These are phyloP conservation scores for Trypanosoma boissoni DNA, from an alignment of 208 protist genomes.

Conservation along the genomic window DNA sequence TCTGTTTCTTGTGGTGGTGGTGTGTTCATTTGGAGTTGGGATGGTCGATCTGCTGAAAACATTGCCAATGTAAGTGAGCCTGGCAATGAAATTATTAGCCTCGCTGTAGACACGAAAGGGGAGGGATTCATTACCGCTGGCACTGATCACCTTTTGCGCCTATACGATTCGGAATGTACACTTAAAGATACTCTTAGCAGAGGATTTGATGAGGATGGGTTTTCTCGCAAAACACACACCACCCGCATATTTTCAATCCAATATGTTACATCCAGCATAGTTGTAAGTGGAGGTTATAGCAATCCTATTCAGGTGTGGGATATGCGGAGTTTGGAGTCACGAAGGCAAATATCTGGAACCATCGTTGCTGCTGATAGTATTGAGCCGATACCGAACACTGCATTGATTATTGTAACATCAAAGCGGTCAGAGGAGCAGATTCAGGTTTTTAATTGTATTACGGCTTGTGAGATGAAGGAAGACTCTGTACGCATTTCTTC, in stretches of 20 bases:
- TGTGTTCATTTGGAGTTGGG: slow-evolving; percentile 64
- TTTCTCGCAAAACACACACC: slow-evolving; percentile 46
- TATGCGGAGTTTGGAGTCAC: slow-evolving; percentile 44
- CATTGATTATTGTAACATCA: slow-evolving; percentile 57
- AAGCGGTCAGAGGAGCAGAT: slow-evolving; percentile 39
- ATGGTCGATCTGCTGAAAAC: slow-evolving; percentile 28
- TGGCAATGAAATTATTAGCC: slow-evolving; percentile 63
- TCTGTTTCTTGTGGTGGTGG: slow-evolving; percentile 52
- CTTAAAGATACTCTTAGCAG: slow-evolving; percentile 34
- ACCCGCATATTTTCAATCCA: slow-evolving; percentile 82
- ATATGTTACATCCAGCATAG: slow-evolving; percentile 42
- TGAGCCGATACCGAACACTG: slow-evolving; percentile 49
- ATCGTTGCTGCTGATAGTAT: slow-evolving; percentile 71
- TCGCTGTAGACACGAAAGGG: slow-evolving; percentile 61
- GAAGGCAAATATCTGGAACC: slow-evolving; percentile 47
- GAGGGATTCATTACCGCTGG: slow-evolving; percentile 69
- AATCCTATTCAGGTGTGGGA: slow-evolving; percentile 90
- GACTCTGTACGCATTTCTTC: slow-evolving; percentile 32
- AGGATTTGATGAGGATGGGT: slow-evolving; percentile 37
- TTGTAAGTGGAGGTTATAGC: slow-evolving; percentile 83
- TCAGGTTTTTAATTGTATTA: slow-evolving; percentile 65
- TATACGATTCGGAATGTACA: slow-evolving; percentile 56
- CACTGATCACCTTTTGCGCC: slow-evolving; percentile 74
- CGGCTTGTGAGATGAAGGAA: slow-evolving; percentile 26
- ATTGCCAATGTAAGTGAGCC: slow-evolving; percentile 32